phyloP scores from a whole-genome alignment of 345 rosid genomes.

The Acer negundo region DNA sequence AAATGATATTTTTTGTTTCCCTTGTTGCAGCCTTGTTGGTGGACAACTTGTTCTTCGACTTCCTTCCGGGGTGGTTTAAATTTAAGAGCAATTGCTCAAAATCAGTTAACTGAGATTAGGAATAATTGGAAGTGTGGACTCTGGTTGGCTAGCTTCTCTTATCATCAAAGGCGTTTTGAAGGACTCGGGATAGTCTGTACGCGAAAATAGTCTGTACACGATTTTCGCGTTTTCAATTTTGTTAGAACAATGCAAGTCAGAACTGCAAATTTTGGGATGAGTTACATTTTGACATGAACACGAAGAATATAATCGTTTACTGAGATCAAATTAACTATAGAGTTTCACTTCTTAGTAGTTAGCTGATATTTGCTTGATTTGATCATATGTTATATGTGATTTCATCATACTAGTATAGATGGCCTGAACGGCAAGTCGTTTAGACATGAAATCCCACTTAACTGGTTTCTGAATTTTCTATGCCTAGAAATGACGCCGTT shows the following conservation, averaged over 20 bases:
- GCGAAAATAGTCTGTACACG: conserved; percentile 6
- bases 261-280: conserved; percentile 11
- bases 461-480: too few relatives aligned
- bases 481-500: too few relatives aligned
- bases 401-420: too few relatives aligned
- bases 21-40: conserved; percentile 64
- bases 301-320: not conserved
- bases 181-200: not conserved
- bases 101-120: not conserved
- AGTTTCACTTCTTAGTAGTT: not conserved
- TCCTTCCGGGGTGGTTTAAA: conserved; percentile 83
- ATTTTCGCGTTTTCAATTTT: not conserved
- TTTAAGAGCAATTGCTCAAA: not conserved
- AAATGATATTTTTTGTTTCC: not conserved
- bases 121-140: conserved; percentile 10
- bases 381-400: not conserved
- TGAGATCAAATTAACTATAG: not conserved
- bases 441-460: too few relatives aligned
- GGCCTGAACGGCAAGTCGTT: not conserved
- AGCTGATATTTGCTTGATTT: not conserved
- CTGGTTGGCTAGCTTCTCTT: not conserved
- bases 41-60: conserved; percentile 91
- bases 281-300: not conserved
- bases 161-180: not conserved
- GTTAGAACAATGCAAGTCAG: not conserved